These are phyloP conservation scores for Ashbya aceris DNA, from an alignment of 1,139 yeast species.

Conservation along the genomic window DNA sequence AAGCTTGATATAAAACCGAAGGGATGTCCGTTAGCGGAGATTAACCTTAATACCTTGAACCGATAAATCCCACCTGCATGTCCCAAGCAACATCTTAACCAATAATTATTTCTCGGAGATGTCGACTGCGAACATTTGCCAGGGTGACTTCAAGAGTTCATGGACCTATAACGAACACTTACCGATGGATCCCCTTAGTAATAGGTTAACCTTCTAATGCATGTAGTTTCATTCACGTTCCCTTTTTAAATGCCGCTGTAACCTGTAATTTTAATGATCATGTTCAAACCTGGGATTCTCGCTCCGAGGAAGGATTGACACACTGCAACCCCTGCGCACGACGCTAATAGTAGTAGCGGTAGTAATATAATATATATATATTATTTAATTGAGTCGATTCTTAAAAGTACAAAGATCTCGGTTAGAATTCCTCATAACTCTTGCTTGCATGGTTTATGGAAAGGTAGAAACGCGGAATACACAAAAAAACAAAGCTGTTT, in stretches of 20 bases:
- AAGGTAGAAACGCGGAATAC: neutral
- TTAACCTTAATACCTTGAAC: constrained; percentile 7
- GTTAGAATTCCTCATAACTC: constrained; percentile 4
- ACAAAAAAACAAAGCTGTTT: constrained; percentile 5
- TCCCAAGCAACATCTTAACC: too few species aligned
- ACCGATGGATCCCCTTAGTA: too few species aligned
- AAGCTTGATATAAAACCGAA: neutral
- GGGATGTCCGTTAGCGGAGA: constrained; percentile 4
- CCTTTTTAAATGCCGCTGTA: too few species aligned
- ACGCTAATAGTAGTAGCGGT: neutral
- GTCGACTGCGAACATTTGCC: too few species aligned
- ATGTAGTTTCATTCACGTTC: too few species aligned
- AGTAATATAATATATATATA: constrained; percentile 2
- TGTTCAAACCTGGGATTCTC: neutral
- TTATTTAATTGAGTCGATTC: constrained; percentile 2
- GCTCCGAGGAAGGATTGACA: neutral
- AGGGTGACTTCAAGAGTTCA: too few species aligned
- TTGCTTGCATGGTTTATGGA: neutral
- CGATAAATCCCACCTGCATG: neutral
- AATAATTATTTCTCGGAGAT: too few species aligned
- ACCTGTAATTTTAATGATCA: neutral
- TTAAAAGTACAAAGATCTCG: constrained; percentile 3
- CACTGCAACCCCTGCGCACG: neutral
- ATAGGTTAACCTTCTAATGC: too few species aligned
- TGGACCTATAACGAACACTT: too few species aligned